Evolutionary conservation across 768 basidiomycete genomes (phyloP), one percentile per base, ranked within the genome.

Genomic region (Podaxis rugospora): DNA sequence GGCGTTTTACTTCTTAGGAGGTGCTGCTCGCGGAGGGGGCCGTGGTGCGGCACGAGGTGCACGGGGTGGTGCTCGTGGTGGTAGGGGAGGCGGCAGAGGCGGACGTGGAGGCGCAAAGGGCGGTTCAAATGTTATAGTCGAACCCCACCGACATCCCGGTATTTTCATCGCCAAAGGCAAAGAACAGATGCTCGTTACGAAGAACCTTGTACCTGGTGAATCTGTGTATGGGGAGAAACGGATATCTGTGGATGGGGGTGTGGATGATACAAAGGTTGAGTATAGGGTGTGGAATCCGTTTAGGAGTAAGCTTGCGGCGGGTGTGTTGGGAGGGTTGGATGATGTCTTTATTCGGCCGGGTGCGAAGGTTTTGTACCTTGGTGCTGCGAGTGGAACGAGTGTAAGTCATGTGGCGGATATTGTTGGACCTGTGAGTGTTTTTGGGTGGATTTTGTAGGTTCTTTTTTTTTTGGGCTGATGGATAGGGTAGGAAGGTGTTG

Each of bases 221-320:
- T 90, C 91, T 5, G 96, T 99, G 9, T 99, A 99, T 73, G 97
- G 97, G 63, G 97, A 99, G 76, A 99, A 99, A 80, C 83, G 96
- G 71, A 94, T 98, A 74, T 86, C 89, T 14, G 84, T 98, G 69
- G 93, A 95, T 13, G 78, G 80, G 11, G 86, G 81, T 47, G 59
- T 21, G 18, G 83, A 80, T 18, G 90, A 89, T 47, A 90, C 89
- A 62, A 99, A 99, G 79, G 81, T 86, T 65, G 97, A 99, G 76
- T 99, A 98, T 76, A 83, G 97, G 58, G 97, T 99, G 32, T 99
- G 97, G 97, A 99, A 99, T 79, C 97, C 97, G 51, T 99, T 99
- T 87, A 84, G 97, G 66, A 87, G 84, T 71, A 99, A 98, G 81
- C 74, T 99, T 66, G 97, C 97, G 32, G 97, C 97, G 39, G 97